phyloP scores from a whole-genome alignment of 208 protist species.

The Wallacemonas sp. region DNA sequence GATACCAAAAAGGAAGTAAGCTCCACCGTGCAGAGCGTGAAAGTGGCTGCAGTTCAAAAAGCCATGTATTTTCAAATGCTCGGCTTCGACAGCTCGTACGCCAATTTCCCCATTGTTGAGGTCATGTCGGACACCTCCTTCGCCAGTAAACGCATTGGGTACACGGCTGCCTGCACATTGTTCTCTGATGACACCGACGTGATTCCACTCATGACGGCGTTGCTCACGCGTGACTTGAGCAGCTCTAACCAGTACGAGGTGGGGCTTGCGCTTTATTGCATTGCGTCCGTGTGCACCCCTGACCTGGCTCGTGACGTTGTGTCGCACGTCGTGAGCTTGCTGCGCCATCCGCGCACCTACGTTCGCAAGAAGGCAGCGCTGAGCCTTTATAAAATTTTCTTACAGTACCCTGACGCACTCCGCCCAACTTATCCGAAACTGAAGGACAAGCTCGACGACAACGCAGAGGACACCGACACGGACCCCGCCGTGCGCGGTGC shows the following conservation, averaged over 20 bases:
- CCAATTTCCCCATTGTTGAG: slow-evolving; percentile 96
- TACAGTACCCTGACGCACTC: slow-evolving; percentile 97
- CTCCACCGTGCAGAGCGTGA: slow-evolving; percentile 82
- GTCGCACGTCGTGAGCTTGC: slow-evolving; percentile 93
- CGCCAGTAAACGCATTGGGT: slow-evolving; percentile 90
- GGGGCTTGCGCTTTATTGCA: slow-evolving; percentile 95
- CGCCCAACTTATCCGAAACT: slow-evolving; percentile 95
- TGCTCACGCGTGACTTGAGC: slow-evolving; percentile 97
- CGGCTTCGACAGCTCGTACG: slow-evolving; percentile 96
- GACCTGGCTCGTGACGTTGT: slow-evolving; percentile 96
- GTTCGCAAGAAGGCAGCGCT: slow-evolving; percentile 96
- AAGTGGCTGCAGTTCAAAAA: slow-evolving; percentile 96
- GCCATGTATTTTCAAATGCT: slow-evolving; percentile 98
- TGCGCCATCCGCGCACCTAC: slow-evolving; percentile 90
- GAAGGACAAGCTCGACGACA: slow-evolving; percentile 96
- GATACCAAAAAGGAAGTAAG: slow-evolving; percentile 96
- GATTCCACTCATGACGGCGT: slow-evolving; percentile 95
- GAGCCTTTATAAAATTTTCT: slow-evolving; percentile 96
- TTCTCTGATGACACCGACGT: slow-evolving; percentile 97
- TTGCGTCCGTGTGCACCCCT: slow-evolving; percentile 95
- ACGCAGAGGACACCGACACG: slow-evolving; percentile 76
- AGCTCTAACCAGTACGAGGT: slow-evolving; percentile 94
- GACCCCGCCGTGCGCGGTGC: slow-evolving; percentile 92
- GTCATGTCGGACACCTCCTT: slow-evolving; percentile 92
- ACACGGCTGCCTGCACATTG: slow-evolving; percentile 94